These are phyloP conservation scores for Lasiosphaeria ovina DNA, from an alignment of 495 filamentous ascomycete species.

Conservation along the genomic window DNA sequence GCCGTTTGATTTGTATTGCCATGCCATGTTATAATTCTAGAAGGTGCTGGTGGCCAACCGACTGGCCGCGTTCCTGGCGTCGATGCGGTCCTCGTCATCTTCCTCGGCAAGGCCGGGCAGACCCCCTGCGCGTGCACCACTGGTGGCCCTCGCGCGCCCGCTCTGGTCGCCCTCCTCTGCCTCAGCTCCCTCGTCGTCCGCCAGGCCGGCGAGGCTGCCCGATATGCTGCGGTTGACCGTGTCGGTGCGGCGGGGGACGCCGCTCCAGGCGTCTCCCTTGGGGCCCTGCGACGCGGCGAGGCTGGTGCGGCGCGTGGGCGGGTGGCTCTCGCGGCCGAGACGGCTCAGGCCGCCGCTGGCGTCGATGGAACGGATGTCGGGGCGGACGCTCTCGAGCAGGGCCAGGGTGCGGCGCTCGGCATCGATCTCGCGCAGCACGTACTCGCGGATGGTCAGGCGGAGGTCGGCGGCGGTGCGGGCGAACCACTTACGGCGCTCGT, in stretches of 20 bases:
- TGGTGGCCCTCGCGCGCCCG: constrained; percentile 52
- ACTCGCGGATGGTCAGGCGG: constrained; percentile 78
- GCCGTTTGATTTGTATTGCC: background rate
- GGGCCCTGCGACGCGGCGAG: constrained; percentile 85
- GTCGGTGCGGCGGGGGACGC: constrained; percentile 77
- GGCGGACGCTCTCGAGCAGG: constrained; percentile 84
- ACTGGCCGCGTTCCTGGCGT: constrained; percentile 92
- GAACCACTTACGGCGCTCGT: constrained; percentile 90
- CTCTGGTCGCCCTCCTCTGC: constrained; percentile 43
- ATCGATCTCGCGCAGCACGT: constrained; percentile 91
- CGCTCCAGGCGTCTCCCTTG: constrained; percentile 95
- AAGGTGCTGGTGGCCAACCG: constrained; percentile 93
- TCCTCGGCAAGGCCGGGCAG: constrained; percentile 70
- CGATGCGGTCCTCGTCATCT: constrained; percentile 89
- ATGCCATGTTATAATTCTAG: constrained; percentile 34
- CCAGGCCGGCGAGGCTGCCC: constrained; percentile 56
- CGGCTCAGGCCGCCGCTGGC: constrained; percentile 82
- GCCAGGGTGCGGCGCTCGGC: constrained; percentile 89
- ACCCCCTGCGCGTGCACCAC: constrained; percentile 46
- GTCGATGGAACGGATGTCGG: constrained; percentile 92
- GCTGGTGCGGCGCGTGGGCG: constrained; percentile 70
- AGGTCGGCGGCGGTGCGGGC: constrained; percentile 79
- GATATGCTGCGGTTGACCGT: constrained; percentile 74
- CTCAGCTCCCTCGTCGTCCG: constrained; percentile 45
- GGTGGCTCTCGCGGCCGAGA: constrained; percentile 84